Percentiles rank a stretch among this genome's conserved stretches.
Evolutionary conservation across 169 alveolate genomes (phyloP).

Genomic region (Pseudocohnilembus persalinus): DNA sequence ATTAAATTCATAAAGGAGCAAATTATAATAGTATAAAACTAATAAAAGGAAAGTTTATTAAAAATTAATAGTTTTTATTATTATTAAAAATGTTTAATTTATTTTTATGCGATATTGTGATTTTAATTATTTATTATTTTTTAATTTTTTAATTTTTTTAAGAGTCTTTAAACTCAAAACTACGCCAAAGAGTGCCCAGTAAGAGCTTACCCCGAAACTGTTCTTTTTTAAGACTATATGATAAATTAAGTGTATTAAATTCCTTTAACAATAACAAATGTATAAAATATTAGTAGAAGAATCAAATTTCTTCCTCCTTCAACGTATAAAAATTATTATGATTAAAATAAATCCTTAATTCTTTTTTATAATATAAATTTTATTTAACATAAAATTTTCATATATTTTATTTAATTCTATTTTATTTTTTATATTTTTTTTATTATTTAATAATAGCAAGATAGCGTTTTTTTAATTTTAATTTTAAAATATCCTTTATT

Average conservation of each 20-base stretch:
- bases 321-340: conserved; percentile 41
- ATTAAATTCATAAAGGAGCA: not conserved
- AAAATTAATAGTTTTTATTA: no score
- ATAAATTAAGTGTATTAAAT: conserved; percentile 83
- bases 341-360: conserved; percentile 1
- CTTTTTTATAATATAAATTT: conserved; percentile 2
- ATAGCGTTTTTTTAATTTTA: not conserved
- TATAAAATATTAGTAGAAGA: conserved; percentile 63
- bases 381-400: not conserved
- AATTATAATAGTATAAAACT: not conserved
- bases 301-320: conserved; percentile 80
- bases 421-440: not conserved
- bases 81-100: no score
- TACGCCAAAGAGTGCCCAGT: conserved; percentile 74
- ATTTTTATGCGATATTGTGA: not conserved
- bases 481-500: no score
- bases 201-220: conserved; percentile 72
- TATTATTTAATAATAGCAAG: not conserved
- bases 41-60: not conserved
- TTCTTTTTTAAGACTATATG: conserved; percentile 79
- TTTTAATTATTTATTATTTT: no score
- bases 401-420: not conserved
- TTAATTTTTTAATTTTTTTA: conserved; percentile 5
- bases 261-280: conserved; percentile 78
- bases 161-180: no score